Base-by-base conservation (phyloP, 1,284 basidiomycete genomes). In the Entoloma clypeatum region DNA sequence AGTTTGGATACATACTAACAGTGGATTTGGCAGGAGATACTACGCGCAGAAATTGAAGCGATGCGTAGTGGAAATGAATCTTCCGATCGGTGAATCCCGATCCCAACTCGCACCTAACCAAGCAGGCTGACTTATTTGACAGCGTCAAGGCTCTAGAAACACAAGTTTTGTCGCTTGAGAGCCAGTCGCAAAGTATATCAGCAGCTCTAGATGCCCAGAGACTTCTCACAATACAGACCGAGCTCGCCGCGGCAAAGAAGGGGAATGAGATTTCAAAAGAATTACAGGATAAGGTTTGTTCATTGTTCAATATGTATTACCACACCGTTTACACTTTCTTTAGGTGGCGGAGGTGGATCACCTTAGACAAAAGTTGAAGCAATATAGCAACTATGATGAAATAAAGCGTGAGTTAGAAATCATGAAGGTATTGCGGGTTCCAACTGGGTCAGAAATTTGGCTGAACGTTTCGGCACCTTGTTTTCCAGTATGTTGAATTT, bases 371-470 rank as follows among this genome's bases (percentile, higher is more conserved):
- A 81, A 79, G 51, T 65, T 95, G 29, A 81, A 79, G 56, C 79
- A 80, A 51, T 89, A 85, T 53, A 64, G 64, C 3, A 91, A 96
- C 61, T 97, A 96, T 55, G 93, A 97, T 55, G 93, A 96, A 65
- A 82, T 96, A 59, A 96, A 96, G 69, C 82, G 93, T 29, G 94
- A 96, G 61, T 74, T 96, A 16, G 92, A 93, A 57, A 95, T 96
- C 53, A 90, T 97, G 89, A 96, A 97, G 80, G 92, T 90, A 39
- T n/a, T n/a, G n/a, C n/a, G 17, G 70, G 53, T 2, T 36, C 33
- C 28, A 33, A 7, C 3, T 19, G 18, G 10, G 16, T 27, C 5
- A n/a, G 3, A 24, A 25, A 26, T 16, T 21, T 14, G n/a, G 5
- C 26, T 38, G 16, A 44, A 2, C 31, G 24, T n/a, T n/a, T n/a